Conservation (phyloP, 2,329 filamentous ascomycete genomes). For the Fusarium siculi region DNA sequence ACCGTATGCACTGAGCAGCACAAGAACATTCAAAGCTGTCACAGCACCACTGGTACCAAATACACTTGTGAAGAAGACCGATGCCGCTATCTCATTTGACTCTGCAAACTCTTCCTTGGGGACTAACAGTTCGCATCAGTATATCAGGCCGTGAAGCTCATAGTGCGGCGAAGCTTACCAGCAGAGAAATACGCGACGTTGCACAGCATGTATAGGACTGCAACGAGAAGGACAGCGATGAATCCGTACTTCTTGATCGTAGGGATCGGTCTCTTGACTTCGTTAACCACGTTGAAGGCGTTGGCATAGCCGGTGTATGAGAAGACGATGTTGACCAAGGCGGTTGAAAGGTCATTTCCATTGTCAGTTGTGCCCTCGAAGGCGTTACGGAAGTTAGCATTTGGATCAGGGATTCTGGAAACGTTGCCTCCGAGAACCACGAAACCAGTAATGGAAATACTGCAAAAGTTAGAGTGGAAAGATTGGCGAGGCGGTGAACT, state of each 20-base stretch:
- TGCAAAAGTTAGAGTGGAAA: fast-evolving
- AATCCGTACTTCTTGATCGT: constrained; percentile 62
- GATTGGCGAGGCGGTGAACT: constrained; percentile 51
- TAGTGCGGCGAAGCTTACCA: neutral
- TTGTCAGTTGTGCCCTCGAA: constrained; percentile 51
- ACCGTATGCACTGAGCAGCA: constrained; percentile 68
- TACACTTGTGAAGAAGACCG: constrained; percentile 68
- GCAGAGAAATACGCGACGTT: constrained; percentile 71
- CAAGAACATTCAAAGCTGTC: constrained; percentile 66
- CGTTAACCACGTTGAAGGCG: constrained; percentile 70
- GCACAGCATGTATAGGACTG: constrained; percentile 66
- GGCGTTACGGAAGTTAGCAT: constrained; percentile 50
- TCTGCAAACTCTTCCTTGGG: constrained; percentile 61
- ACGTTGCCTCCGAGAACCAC: constrained; percentile 64
- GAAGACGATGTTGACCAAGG: constrained; percentile 68
- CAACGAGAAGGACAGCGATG: constrained; percentile 61
- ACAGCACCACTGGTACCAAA: constrained; percentile 64
- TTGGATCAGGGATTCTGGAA: constrained; percentile 45
- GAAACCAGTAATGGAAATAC: constrained; percentile 67
- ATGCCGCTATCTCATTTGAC: constrained; percentile 65
- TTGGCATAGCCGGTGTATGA: constrained; percentile 68
- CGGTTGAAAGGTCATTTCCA: constrained; percentile 54
- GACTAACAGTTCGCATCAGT: constrained; percentile 52
- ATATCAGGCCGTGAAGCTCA: fast-evolving
- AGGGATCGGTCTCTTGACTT: constrained; percentile 69